Conservation (phyloP, 257 asterid species). For the Capsicum chinense region DNA sequence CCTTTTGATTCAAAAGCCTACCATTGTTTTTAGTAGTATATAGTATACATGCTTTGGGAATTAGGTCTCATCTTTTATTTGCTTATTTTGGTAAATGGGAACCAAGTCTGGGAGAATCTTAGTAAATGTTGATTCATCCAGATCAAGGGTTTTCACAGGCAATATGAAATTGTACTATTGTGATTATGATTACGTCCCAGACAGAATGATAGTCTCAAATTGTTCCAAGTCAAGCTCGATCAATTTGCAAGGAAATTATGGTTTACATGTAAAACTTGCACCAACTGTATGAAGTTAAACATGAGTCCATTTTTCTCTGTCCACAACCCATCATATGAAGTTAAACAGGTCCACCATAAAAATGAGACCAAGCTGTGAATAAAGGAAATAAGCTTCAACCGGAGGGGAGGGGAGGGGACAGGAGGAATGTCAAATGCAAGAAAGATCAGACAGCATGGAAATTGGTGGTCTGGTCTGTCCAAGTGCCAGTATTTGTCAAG, state of each 20-base stretch:
- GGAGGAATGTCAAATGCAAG: slow-evolving; percentile 13
- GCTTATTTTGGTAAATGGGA: neutral
- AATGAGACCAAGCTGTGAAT: slow-evolving; percentile 13
- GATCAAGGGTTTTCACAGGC: neutral
- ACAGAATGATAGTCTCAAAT: neutral
- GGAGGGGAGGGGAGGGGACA: neutral
- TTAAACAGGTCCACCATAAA: neutral
- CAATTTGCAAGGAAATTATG: neutral
- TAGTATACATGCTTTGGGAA: neutral
- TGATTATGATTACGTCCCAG: neutral
- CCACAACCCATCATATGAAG: slow-evolving; percentile 22
- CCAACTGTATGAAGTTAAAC: neutral
- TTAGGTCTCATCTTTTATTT: neutral
- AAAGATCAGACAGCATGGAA: neutral
- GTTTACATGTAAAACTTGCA: slow-evolving; percentile 5
- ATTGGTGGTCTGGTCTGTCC: neutral
- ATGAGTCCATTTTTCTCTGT: neutral
- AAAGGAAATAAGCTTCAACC: slow-evolving; percentile 13
- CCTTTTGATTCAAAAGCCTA: neutral
- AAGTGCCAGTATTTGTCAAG: neutral
- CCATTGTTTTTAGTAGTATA: neutral
- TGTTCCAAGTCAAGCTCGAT: neutral
- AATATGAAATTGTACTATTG: neutral
- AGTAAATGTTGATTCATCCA: neutral
- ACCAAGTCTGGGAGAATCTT: neutral